Conservation (phyloP, 2,329 filamentous ascomycete species). For the Piedraia hortae region DNA sequence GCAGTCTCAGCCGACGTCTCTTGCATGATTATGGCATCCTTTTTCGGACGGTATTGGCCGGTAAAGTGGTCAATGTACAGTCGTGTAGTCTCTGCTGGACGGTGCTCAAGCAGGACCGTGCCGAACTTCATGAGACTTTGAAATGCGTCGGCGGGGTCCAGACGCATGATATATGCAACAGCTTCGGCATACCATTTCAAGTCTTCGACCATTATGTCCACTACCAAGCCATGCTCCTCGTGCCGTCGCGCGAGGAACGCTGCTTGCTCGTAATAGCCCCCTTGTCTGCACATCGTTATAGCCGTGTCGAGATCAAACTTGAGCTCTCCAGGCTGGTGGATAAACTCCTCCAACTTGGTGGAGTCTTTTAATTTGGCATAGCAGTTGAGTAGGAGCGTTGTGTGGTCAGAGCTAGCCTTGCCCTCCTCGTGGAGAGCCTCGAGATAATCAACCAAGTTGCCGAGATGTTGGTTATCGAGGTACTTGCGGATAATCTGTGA, state of each 20-base stretch:
- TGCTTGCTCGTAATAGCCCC: constrained; percentile 88
- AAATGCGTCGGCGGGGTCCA: constrained; percentile 64
- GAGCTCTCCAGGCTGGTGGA: constrained; percentile 77
- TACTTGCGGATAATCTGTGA: constrained; percentile 95
- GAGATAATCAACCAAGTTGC: constrained; percentile 88
- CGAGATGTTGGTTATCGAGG: constrained; percentile 85
- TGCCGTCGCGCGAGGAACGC: constrained; percentile 88
- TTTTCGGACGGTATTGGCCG: constrained; percentile 48
- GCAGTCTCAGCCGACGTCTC: constrained; percentile 13
- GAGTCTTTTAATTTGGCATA: constrained; percentile 97
- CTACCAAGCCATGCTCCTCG: constrained; percentile 73
- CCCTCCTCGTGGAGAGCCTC: constrained; percentile 89
- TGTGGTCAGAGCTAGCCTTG: constrained; percentile 82
- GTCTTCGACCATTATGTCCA: constrained; percentile 88
- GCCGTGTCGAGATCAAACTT: constrained; percentile 95
- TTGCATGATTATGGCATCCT: constrained; percentile 28
- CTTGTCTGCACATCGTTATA: constrained; percentile 90
- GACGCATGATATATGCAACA: constrained; percentile 67
- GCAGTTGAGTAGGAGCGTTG: constrained; percentile 79
- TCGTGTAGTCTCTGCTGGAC: constrained; percentile 52
- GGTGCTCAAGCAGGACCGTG: constrained; percentile 66
- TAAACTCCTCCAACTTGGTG: constrained; percentile 84
- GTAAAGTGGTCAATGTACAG: constrained; percentile 92
- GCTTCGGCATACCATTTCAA: constrained; percentile 75
- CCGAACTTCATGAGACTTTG: constrained; percentile 86